Evolutionary conservation across 495 filamentous ascomycete genomes (phyloP), one percentile per base, ranked within the genome.

Genomic region (Penicillium manginii): DNA sequence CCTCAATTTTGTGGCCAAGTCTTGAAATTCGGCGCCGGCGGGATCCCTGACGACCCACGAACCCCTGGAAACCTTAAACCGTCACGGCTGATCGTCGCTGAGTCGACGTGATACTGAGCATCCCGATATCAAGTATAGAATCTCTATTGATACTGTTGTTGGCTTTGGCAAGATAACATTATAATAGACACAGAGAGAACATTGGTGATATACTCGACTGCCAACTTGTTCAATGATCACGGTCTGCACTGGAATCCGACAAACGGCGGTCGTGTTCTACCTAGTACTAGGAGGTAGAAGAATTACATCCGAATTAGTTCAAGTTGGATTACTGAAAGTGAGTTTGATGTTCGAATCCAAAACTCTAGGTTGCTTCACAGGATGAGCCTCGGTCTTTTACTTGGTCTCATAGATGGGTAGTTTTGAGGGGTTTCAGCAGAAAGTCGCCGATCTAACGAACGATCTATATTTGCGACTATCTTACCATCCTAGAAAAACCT

Each of bases 371-470:
- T 4, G n/a, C 40, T 7, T 43, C 40, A 43, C 40, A 18, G 0
- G 17, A 43, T 43, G 7, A 9, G 17, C 40, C 40, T 43, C 40
- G 17, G 15, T 18, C 17, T 29, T 29, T 29, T 29, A 17, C 23
- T 11, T 14, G 5, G 22, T 26, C 21, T 47, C 6, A 10, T 15
- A 45, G 45, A n/a, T 22, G 21, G 11, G 19, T 21, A 15, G 10
- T 47, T 47, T 47, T 26, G 21, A 47, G 45, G 11, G 21, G 22
- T 47, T 47, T 47, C 45, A 47, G 11, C 11, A 47, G 45, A 22
- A 47, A 47, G 7, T 26, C 45, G 26, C 26, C 22, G 19, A 43
- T n/a, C 12, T n/a, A 10, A 43, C 14, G 19, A 23, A 23, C 21
- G 11, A 47, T 14, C 21, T 23, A 12, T n/a, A 47, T n/a, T 47